A percentile compares a stretch with the other conserved stretches of the same genome.
phyloP scores from a whole-genome alignment of 495 filamentous ascomycete species.

The Astrothelium subdiscretum region DNA sequence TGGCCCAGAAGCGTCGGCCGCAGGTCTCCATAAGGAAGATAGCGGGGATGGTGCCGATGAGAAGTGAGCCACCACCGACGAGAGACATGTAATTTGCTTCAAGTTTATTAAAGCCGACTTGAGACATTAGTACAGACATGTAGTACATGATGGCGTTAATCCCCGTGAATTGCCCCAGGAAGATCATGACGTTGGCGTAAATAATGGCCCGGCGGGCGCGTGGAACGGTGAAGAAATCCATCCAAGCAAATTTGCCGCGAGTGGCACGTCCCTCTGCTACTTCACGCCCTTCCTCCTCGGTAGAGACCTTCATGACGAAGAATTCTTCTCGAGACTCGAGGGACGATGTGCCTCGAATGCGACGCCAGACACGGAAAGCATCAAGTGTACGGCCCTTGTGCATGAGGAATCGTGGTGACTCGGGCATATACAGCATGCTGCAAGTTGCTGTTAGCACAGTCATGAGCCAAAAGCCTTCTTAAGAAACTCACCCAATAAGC shows the following conservation, averaged over 20 bases:
- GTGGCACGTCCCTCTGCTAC: conserved; percentile 18
- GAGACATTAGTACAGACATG: conserved; percentile 45
- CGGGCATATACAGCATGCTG: conserved; percentile 48
- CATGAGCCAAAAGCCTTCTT: background rate
- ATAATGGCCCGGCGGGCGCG: conserved; percentile 47
- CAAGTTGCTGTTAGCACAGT: background rate
- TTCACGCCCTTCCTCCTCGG: conserved; percentile 34
- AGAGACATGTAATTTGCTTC: conserved; percentile 50
- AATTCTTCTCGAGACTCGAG: conserved; percentile 46
- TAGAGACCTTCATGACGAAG: conserved; percentile 48
- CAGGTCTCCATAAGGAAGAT: conserved; percentile 50
- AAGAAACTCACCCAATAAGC: conserved; percentile 25
- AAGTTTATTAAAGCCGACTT: conserved; percentile 43
- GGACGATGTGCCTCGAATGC: conserved; percentile 41
- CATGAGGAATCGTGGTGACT: conserved; percentile 46
- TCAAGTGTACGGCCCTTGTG: conserved; percentile 38
- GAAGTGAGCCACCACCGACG: conserved; percentile 46
- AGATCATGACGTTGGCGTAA: conserved; percentile 52
- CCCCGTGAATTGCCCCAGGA: conserved; percentile 50
- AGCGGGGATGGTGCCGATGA: conserved; percentile 47
- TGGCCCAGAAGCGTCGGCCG: conserved; percentile 52
- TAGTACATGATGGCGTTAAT: conserved; percentile 55
- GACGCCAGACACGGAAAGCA: conserved; percentile 49
- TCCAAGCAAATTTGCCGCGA: conserved; percentile 36
- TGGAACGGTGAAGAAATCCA: conserved; percentile 51